Conservation (phyloP, 2,329 filamentous ascomycete genomes). For the Xylaria sp. region DNA sequence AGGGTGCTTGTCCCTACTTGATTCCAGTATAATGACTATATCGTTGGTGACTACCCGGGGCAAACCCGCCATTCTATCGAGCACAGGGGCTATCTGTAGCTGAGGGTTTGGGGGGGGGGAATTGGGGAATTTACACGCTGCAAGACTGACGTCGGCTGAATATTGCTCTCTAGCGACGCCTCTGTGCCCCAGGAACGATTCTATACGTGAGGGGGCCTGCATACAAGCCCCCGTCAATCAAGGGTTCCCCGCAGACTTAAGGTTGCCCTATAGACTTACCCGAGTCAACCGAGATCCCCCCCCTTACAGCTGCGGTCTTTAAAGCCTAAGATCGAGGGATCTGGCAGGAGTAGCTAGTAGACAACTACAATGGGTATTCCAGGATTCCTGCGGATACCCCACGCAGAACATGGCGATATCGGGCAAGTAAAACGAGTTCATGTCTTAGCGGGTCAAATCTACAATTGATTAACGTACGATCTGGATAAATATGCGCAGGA, state of each 20-base stretch:
- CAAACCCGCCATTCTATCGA: background rate
- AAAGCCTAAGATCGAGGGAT: constrained; percentile 29
- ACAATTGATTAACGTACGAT: constrained; percentile 43
- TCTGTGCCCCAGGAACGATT: constrained; percentile 9
- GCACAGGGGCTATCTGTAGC: background rate
- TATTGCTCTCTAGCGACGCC: constrained; percentile 17
- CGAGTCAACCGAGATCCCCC: constrained; percentile 27
- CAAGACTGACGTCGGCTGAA: constrained; percentile 28
- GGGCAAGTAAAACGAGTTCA: constrained; percentile 21
- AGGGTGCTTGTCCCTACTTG: background rate
- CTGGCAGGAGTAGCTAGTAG: background rate
- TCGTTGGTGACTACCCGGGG: background rate
- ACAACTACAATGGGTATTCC: background rate
- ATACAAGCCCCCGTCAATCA: constrained; percentile 17
- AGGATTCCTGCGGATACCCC: constrained; percentile 12
- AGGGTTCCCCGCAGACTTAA: constrained; percentile 26
- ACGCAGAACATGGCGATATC: constrained; percentile 25
- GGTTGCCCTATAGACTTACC: background rate
- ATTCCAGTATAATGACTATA: background rate
- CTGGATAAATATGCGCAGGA: constrained; percentile 45
- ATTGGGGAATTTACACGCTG: constrained; percentile 22
- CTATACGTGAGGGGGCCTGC: constrained; percentile 6
- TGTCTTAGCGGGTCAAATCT: constrained; percentile 36
- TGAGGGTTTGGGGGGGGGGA: constrained; percentile 13
- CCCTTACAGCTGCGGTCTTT: constrained; percentile 20